Conservation (phyloP, 495 filamentous ascomycete species). For the Letharia columbiana region DNA sequence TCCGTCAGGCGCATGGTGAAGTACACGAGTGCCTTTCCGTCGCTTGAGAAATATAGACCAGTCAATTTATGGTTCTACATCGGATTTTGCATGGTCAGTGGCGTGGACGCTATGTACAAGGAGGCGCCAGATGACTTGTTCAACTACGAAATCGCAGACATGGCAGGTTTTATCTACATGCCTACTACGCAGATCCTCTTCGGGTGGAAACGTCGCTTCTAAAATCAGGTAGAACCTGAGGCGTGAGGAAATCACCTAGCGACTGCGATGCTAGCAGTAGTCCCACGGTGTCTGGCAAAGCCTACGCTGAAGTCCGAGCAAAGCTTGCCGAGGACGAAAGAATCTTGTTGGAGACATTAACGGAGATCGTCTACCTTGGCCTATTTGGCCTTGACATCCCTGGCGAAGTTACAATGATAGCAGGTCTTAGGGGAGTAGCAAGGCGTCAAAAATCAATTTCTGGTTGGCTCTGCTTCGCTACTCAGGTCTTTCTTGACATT, state of each 20-base stretch:
- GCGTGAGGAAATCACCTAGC: too few relatives aligned
- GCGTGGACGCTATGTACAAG: neutral
- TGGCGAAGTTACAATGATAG: constrained; percentile 28
- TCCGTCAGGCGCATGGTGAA: constrained; percentile 23
- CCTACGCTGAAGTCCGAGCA: constrained; percentile 15
- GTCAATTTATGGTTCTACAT: neutral
- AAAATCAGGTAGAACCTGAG: too few relatives aligned
- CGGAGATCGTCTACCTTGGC: constrained; percentile 30
- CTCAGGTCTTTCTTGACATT: constrained; percentile 34
- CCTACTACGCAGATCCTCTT: constrained; percentile 19
- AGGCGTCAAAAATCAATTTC: constrained; percentile 26
- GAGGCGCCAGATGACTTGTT: constrained; percentile 4
- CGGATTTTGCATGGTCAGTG: neutral
- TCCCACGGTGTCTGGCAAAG: too few relatives aligned
- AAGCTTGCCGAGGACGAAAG: constrained; percentile 32
- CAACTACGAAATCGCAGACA: constrained; percentile 4
- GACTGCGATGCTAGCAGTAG: too few relatives aligned
- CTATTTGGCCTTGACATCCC: constrained; percentile 25
- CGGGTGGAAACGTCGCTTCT: constrained; percentile 1
- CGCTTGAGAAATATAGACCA: constrained; percentile 9
- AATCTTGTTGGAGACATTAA: constrained; percentile 28
- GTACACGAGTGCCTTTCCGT: constrained; percentile 21
- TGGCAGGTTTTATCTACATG: neutral
- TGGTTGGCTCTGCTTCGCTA: constrained; percentile 30
- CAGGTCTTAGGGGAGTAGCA: constrained; percentile 27